phyloP scores from a whole-genome alignment of 208 protist species.

The Wallacemonas sp. region DNA sequence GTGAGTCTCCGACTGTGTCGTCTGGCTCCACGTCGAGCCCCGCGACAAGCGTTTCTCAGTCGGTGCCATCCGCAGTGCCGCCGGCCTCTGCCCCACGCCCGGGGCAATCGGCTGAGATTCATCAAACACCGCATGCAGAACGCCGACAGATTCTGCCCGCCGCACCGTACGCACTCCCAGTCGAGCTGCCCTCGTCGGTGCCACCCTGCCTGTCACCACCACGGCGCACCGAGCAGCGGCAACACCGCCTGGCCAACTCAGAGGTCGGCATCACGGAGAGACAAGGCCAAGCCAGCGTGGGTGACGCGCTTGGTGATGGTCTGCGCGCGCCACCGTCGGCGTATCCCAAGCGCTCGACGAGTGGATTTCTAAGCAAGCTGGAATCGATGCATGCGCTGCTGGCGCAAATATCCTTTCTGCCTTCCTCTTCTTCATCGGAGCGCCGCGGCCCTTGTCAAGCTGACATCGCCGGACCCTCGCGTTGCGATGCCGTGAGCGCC shows the following conservation, averaged over 20 bases:
- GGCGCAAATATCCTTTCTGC: background rate
- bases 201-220: background rate
- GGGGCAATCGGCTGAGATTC: background rate
- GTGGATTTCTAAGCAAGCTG: background rate
- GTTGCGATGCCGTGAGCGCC: too few relatives aligned
- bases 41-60: background rate
- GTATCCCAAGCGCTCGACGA: background rate
- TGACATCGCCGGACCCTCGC: too few relatives aligned
- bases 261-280: too few relatives aligned
- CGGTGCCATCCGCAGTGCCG: background rate
- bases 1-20: background rate
- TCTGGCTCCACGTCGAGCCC: background rate
- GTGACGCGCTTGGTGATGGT: too few relatives aligned
- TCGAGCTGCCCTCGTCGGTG: background rate
- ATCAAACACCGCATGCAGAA: too few relatives aligned
- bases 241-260: too few relatives aligned
- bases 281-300: too few relatives aligned
- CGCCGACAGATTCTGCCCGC: too few relatives aligned
- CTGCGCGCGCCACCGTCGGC: background rate
- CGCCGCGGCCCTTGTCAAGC: too few relatives aligned
- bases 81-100: background rate
- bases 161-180: background rate
- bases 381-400: constrained; percentile 2
- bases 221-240: too few relatives aligned
- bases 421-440: too few relatives aligned